These are phyloP conservation scores for Panicum virgatum DNA, from an alignment of 202 grass and related monocot species.

Conservation along the genomic window DNA sequence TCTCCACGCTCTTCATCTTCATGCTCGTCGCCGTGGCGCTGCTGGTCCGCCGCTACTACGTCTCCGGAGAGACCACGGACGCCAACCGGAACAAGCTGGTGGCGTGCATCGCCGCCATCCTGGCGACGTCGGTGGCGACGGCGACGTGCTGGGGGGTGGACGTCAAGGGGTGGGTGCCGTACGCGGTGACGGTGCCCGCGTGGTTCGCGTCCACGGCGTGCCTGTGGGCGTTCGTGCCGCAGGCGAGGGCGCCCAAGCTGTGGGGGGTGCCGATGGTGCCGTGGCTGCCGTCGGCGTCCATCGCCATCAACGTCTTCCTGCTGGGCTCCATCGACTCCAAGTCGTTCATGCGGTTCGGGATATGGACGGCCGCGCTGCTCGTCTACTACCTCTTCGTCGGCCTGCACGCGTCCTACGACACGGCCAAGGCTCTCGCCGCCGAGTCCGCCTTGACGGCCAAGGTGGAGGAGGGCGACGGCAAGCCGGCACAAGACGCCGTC, in stretches of 20 bases:
- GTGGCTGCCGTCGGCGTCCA: constrained; percentile 86
- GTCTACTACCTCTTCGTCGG: constrained; percentile 86
- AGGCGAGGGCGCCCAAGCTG: constrained; percentile 65
- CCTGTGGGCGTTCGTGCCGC: constrained; percentile 65
- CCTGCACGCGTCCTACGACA: constrained; percentile 85
- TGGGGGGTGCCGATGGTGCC: constrained; percentile 85
- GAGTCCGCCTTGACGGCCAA: constrained; percentile 1
- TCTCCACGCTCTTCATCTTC: constrained; percentile 98
- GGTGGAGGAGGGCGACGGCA: constrained; percentile 55
- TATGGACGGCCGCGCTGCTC: constrained; percentile 64
- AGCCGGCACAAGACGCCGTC: neutral
- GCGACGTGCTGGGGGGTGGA: constrained; percentile 54
- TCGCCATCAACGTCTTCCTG: constrained; percentile 82
- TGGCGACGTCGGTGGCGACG: constrained; percentile 57
- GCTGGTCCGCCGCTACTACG: constrained; percentile 82
- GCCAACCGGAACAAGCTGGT: constrained; percentile 57
- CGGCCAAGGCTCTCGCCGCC: constrained; percentile 46
- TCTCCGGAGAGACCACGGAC: constrained; percentile 51
- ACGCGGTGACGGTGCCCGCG: constrained; percentile 52
- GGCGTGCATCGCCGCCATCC: constrained; percentile 53
- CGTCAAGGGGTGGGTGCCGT: constrained; percentile 54
- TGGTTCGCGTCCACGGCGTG: constrained; percentile 59
- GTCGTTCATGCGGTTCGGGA: constrained; percentile 71
- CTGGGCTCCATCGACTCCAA: constrained; percentile 75
- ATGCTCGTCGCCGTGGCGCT: constrained; percentile 84